phyloP scores from a whole-genome alignment of 768 basidiomycete species.

The Russula sp. region DNA sequence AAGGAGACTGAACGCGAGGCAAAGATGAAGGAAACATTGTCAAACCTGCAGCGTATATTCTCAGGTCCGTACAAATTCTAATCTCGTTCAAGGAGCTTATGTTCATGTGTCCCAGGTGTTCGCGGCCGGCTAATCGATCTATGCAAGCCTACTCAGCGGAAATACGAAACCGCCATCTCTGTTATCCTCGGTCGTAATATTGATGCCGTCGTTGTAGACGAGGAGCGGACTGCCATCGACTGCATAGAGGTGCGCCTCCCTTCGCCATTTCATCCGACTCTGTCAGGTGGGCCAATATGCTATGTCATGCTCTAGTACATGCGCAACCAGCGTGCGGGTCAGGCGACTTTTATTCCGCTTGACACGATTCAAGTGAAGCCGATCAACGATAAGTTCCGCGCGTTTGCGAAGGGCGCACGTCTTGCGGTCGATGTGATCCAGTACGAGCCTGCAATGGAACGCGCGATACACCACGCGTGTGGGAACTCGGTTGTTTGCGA shows the following conservation, averaged over 20 bases:
- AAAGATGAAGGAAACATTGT: conserved; percentile 80
- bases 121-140: conserved; percentile 90
- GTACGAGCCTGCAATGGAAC: conserved; percentile 73
- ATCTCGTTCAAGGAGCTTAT: neutral
- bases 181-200: conserved; percentile 92
- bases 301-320: conserved; percentile 61
- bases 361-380: conserved; percentile 95
- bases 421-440: conserved; percentile 61
- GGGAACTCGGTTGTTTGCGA: conserved; percentile 95
- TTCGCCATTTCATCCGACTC: neutral
- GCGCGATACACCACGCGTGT: conserved; percentile 96
- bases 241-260: conserved; percentile 77
- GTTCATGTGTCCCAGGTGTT: conserved; percentile 54
- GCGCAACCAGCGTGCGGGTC: conserved; percentile 90
- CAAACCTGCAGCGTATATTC: conserved; percentile 83
- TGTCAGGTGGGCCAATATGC: neutral
- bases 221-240: conserved; percentile 95
- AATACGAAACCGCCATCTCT: conserved; percentile 89
- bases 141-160: conserved; percentile 89
- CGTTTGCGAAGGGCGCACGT: conserved; percentile 74
- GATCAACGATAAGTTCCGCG: conserved; percentile 90
- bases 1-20: conserved; percentile 82
- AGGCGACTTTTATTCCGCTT: conserved; percentile 98
- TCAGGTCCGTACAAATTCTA: conserved; percentile 52
- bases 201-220: conserved; percentile 94